Conservation (phyloP, 1,284 basidiomycete genomes). For the Ceratobasidium sp. region DNA sequence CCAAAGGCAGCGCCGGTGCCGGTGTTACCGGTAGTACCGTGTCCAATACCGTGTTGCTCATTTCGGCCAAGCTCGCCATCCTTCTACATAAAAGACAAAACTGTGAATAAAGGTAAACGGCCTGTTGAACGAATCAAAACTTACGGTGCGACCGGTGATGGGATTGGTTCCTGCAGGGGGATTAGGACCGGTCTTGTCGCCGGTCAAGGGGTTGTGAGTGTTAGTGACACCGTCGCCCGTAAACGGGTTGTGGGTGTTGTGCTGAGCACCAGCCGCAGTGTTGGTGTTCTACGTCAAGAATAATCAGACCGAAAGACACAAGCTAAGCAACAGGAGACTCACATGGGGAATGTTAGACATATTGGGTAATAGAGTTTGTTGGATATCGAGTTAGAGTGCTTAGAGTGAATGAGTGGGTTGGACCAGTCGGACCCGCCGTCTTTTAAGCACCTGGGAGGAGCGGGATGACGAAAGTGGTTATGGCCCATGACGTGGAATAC, state of each 20-base stretch:
- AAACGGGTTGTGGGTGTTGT: slow-evolving; percentile 34
- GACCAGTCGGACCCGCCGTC: background rate
- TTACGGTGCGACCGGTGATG: slow-evolving; percentile 20
- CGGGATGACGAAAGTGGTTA: background rate
- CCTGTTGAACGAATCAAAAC: no score
- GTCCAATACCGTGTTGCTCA: background rate
- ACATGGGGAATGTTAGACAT: background rate
- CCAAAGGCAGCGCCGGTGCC: background rate
- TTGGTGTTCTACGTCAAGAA: background rate
- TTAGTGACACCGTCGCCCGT: slow-evolving; percentile 26
- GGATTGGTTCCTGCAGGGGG: slow-evolving; percentile 18
- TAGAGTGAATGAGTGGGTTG: background rate
- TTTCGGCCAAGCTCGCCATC: slow-evolving; percentile 22
- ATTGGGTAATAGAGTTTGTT: background rate
- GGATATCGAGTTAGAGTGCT: slow-evolving; percentile 7
- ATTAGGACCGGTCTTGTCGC: slow-evolving; percentile 27
- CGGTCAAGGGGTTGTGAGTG: slow-evolving; percentile 31
- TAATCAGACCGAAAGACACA: background rate
- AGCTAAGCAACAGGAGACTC: background rate
- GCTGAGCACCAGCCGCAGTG: background rate
- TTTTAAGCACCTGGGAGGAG: background rate
- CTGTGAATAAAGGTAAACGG: no score
- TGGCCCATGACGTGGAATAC: background rate
- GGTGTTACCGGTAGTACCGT: background rate
- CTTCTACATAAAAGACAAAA: background rate